Percentiles rank a stretch among this genome's conserved stretches.
Conservation (phyloP, 371 early-diverging fungal species). For the Sporodiniella umbellata region DNA sequence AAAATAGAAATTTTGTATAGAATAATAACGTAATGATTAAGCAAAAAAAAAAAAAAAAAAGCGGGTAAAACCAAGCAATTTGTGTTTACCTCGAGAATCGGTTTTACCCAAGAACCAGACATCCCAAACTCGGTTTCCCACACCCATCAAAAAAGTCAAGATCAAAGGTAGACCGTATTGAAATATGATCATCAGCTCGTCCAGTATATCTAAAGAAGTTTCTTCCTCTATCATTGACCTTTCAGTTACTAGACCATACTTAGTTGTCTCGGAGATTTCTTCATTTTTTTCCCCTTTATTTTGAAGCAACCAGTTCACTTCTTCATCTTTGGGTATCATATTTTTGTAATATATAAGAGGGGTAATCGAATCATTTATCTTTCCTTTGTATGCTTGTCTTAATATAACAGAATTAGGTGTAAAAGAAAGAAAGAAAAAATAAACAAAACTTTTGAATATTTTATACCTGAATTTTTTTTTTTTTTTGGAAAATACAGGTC, state of each 20-base stretch:
- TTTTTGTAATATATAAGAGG: background rate
- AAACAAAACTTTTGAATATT: no score
- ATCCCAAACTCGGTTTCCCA: conserved; percentile 29
- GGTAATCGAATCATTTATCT: conserved; percentile 1
- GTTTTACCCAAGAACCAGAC: conserved; percentile 35
- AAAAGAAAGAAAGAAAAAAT: no score
- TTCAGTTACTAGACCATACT: background rate
- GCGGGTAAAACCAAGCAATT: no score
- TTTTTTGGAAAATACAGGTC: no score
- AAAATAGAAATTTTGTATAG: no score
- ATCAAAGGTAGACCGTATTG: conserved; percentile 23
- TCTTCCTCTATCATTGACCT: background rate
- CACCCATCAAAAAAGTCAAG: conserved; percentile 26
- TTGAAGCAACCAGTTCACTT: background rate
- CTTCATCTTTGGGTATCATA: background rate
- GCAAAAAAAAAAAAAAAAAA: no score
- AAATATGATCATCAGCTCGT: background rate
- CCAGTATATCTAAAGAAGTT: background rate
- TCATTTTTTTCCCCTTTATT: background rate
- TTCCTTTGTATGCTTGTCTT: no score
- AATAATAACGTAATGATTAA: no score
- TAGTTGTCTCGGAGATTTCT: background rate
- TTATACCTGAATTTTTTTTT: no score
- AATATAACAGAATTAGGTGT: no score
- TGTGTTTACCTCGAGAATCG: conserved; percentile 21